phyloP scores from a whole-genome alignment of 139 green algal species.

The Ettlia oleoabundans region DNA sequence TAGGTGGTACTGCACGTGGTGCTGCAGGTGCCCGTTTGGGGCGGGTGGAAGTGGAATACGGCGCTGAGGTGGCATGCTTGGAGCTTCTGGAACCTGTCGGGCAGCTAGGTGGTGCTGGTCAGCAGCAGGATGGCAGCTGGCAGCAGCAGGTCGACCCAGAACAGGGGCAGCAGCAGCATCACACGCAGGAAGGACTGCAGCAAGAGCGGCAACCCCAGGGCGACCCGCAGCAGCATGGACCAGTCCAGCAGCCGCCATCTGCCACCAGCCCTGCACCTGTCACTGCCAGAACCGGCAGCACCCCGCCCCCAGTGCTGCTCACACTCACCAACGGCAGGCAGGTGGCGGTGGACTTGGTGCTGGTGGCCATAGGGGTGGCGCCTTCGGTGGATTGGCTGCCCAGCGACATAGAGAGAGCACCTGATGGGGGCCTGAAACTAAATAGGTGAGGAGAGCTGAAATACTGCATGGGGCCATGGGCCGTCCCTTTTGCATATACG shows the following conservation, averaged over 20 bases:
- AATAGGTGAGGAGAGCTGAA: conserved; percentile 34
- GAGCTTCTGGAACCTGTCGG: not conserved
- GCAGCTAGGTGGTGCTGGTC: not conserved
- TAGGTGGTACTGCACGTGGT: too few relatives aligned
- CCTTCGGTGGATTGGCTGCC: conserved; percentile 73
- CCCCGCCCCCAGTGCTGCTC: conserved; percentile 28
- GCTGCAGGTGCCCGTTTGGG: too few relatives aligned
- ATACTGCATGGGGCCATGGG: too few relatives aligned
- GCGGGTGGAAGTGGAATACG: conserved; percentile 27
- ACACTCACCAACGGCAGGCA: conserved; percentile 51
- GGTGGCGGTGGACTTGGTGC: conserved; percentile 69
- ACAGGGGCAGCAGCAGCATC: too few relatives aligned
- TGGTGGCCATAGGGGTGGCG: conserved; percentile 76
- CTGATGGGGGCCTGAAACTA: conserved; percentile 78
- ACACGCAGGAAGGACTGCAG: too few relatives aligned
- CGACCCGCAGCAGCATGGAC: not conserved
- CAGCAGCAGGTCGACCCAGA: not conserved
- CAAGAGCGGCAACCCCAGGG: too few relatives aligned
- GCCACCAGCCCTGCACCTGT: not conserved
- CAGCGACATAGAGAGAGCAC: conserved; percentile 28
- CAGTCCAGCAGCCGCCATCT: too few relatives aligned
- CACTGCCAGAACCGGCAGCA: not conserved
- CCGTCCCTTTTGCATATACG: too few relatives aligned
- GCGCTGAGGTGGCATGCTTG: conserved; percentile 20
- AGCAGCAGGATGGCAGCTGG: not conserved